These are phyloP conservation scores for Funneliformis mosseae DNA, from an alignment of 192 early-diverging fungal genomes.

Conservation along the genomic window DNA sequence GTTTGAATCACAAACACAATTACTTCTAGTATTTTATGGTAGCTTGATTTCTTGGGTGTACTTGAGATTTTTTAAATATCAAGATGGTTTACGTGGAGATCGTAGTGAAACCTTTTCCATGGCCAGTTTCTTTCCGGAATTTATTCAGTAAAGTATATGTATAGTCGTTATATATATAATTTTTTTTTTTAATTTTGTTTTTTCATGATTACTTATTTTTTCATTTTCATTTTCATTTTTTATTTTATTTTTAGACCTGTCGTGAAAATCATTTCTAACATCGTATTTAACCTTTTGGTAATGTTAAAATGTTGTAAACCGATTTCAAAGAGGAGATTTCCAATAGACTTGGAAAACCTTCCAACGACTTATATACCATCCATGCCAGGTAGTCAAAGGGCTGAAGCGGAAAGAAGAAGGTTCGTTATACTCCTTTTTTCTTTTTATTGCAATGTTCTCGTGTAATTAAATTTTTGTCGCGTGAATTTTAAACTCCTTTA, in stretches of 20 bases:
- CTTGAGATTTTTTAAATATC: slow-evolving; percentile 79
- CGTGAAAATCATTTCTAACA: slow-evolving; percentile 66
- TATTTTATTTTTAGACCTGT: slow-evolving; percentile 42
- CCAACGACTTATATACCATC: slow-evolving; percentile 40
- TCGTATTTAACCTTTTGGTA: slow-evolving; percentile 61
- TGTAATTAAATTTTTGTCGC: not conserved
- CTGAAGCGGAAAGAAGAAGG: slow-evolving; percentile 72
- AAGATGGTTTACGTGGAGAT: slow-evolving; percentile 83
- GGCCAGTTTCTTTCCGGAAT: slow-evolving; percentile 87
- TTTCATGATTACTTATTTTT: not conserved
- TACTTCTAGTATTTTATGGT: slow-evolving; percentile 75
- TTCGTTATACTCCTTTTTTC: slow-evolving; percentile 32
- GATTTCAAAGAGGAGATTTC: slow-evolving; percentile 38
- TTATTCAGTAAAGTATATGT: slow-evolving; percentile 55
- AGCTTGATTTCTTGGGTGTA: slow-evolving; percentile 79
- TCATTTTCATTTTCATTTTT: not conserved
- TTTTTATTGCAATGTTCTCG: not conserved
- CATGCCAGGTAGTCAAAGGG: slow-evolving; percentile 53
- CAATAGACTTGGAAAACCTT: slow-evolving; percentile 48
- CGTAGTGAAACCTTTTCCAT: slow-evolving; percentile 90
- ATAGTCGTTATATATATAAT: no score
- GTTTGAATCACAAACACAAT: slow-evolving; percentile 56
- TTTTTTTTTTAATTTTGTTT: not conserved
- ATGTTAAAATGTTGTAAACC: slow-evolving; percentile 59
- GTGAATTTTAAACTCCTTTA: not conserved